phyloP scores from a whole-genome alignment of 345 rosid species.

The Syzygium oleosum region DNA sequence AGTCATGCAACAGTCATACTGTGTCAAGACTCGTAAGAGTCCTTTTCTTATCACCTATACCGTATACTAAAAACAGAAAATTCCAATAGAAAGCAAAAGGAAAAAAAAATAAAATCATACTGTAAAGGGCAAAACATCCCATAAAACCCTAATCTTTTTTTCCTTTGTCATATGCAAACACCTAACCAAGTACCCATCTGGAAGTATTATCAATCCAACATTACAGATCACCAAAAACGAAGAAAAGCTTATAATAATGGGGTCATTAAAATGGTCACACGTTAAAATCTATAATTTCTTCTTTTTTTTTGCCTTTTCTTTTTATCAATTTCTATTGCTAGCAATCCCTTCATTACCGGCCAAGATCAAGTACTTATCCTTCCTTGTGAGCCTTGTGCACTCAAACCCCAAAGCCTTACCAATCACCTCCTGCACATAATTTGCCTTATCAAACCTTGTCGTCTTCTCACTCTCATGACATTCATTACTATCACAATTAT shows the following conservation, averaged over 20 bases:
- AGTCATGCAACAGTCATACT: not conserved
- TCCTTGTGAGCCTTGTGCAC: constrained; percentile 64
- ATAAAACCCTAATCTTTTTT: not conserved
- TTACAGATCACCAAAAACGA: not conserved
- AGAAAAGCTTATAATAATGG: not conserved
- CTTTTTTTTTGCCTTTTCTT: not conserved
- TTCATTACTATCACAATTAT: constrained; percentile 1
- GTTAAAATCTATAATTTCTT: not conserved
- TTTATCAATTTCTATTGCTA: not conserved
- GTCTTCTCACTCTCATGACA: constrained; percentile 7
- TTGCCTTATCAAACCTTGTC: constrained; percentile 53
- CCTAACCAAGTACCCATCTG: not conserved
- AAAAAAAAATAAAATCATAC: not conserved
- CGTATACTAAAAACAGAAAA: not conserved
- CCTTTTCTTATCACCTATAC: not conserved
- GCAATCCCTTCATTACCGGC: constrained; percentile 71
- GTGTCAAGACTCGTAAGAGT: not conserved
- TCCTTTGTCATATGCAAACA: not conserved
- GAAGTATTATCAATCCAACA: not conserved
- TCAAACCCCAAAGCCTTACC: constrained; percentile 47
- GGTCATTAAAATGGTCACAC: not conserved
- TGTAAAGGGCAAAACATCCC: not conserved
- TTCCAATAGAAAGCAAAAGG: not conserved
- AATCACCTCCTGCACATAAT: constrained; percentile 44
- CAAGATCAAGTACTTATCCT: constrained; percentile 62